Evolutionary conservation across 768 basidiomycete genomes (phyloP).

Genomic region (Boletus reticulatus): DNA sequence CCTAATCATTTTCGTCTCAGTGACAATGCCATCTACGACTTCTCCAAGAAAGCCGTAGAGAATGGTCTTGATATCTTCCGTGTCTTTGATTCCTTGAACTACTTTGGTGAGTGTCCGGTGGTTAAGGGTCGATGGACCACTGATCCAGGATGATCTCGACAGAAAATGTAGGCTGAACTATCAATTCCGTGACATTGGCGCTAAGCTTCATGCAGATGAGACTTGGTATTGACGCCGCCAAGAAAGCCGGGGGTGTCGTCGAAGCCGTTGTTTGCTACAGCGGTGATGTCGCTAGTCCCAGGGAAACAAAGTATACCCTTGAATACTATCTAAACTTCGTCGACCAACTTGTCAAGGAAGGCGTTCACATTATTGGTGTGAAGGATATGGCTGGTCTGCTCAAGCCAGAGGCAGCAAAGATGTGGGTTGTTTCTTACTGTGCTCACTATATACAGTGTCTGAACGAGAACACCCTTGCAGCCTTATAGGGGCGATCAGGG

Average conservation of each 20-base stretch:
- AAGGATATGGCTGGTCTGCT: constrained; percentile 99
- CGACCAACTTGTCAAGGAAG: constrained; percentile 88
- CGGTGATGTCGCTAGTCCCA: constrained; percentile 92
- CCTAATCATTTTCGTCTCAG: constrained; percentile 36
- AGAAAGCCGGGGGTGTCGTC: constrained; percentile 98
- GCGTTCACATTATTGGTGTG: constrained; percentile 94
- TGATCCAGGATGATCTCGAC: constrained; percentile 7
- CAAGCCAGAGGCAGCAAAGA: constrained; percentile 89
- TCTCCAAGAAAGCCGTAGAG: constrained; percentile 99
- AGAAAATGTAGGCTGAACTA: constrained; percentile 62
- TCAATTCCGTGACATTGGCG: neutral
- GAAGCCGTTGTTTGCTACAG: constrained; percentile 99
- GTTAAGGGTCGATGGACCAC: neutral
- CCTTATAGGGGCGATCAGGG: constrained; percentile 90
- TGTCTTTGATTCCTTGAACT: constrained; percentile 98
- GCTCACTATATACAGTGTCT: neutral
- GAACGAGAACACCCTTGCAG: constrained; percentile 38
- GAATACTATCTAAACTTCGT: constrained; percentile 97
- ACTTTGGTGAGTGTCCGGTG: constrained; percentile 66
- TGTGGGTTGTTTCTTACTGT: constrained; percentile 49
- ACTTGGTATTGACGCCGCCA: constrained; percentile 98
- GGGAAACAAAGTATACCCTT: constrained; percentile 95
- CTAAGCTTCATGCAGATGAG: constrained; percentile 63
- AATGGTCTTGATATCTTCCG: constrained; percentile 99
- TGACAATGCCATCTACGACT: constrained; percentile 99